Conservation (phyloP, 2,329 filamentous ascomycete species). For the Coniella vitis region DNA sequence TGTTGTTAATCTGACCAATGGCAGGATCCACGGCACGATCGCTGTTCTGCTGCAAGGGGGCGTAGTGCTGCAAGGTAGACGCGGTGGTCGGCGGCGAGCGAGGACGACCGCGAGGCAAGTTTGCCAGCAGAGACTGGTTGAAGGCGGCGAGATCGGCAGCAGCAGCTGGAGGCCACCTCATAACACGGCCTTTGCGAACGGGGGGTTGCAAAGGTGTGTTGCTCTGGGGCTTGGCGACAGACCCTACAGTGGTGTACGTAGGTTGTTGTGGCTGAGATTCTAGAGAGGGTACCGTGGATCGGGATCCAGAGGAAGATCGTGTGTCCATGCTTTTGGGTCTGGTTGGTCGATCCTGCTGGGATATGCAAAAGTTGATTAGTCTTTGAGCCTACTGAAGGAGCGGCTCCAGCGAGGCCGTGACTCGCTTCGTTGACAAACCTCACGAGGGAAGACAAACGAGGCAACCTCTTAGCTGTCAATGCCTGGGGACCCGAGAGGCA, state of each 20-base stretch:
- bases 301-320: conserved; percentile 15
- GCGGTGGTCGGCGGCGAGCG: conserved; percentile 20
- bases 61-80: conserved; percentile 33
- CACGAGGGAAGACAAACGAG: no score
- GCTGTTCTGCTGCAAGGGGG: conserved; percentile 47
- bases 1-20: background rate
- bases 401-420: no score
- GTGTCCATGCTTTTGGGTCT: background rate
- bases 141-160: conserved; percentile 29
- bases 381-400: no score
- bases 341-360: background rate
- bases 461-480: no score
- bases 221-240: conserved; percentile 43
- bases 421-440: no score
- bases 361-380: no score
- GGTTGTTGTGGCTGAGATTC: conserved; percentile 24
- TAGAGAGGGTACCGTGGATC: conserved; percentile 10
- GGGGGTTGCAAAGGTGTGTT: conserved; percentile 43
- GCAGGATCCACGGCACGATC: conserved; percentile 42
- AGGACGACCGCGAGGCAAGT: conserved; percentile 27
- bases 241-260: conserved; percentile 51
- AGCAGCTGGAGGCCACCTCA: conserved; percentile 31
- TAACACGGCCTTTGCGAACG: conserved; percentile 40
- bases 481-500: no score
- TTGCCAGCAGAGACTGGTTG: conserved; percentile 30